These are phyloP conservation scores for Microcyclospora pomicola DNA, from an alignment of 2,329 filamentous ascomycete genomes.

Conservation along the genomic window DNA sequence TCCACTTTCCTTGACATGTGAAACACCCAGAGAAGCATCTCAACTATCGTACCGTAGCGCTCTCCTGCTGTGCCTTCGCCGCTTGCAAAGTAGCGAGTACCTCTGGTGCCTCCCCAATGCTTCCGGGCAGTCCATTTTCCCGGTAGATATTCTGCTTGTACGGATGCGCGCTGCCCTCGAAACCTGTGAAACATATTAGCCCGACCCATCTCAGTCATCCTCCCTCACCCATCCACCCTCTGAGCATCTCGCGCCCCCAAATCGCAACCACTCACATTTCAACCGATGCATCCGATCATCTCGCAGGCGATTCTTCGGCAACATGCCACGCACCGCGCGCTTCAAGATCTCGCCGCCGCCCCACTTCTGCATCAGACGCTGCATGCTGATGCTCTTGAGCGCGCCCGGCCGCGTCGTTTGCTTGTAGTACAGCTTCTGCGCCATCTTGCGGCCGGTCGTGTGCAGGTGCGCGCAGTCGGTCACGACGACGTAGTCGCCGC, in stretches of 20 bases:
- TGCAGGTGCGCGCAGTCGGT: slow-evolving; percentile 77
- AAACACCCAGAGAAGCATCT: not conserved
- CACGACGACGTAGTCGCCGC: slow-evolving; percentile 92
- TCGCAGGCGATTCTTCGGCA: slow-evolving; percentile 88
- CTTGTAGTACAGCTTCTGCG: slow-evolving; percentile 90
- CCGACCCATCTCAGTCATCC: not conserved
- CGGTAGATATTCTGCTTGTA: slow-evolving; percentile 73
- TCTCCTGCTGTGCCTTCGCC: not conserved
- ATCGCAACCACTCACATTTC: slow-evolving; percentile 46
- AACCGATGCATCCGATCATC: slow-evolving; percentile 76
- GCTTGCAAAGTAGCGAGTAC: slow-evolving; percentile 25
- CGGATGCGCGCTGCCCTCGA: slow-evolving; percentile 83
- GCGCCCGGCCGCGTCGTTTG: slow-evolving; percentile 84
- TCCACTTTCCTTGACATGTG: not conserved
- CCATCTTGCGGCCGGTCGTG: slow-evolving; percentile 81
- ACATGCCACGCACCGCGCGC: slow-evolving; percentile 88
- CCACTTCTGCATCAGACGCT: slow-evolving; percentile 84
- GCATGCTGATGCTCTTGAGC: slow-evolving; percentile 83
- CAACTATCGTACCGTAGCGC: not conserved
- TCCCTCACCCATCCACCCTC: not conserved
- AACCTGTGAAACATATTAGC: slow-evolving; percentile 40
- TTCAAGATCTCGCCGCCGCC: slow-evolving; percentile 83
- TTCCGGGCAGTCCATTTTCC: slow-evolving; percentile 10
- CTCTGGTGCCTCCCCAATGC: slow-evolving; percentile 20
- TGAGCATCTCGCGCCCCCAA: not conserved